A percentile compares a stretch with the other conserved stretches of the same genome.
These are phyloP conservation scores for Cystobasidium onofrii DNA, from an alignment of 768 basidiomycete genomes.

Conservation along the genomic window DNA sequence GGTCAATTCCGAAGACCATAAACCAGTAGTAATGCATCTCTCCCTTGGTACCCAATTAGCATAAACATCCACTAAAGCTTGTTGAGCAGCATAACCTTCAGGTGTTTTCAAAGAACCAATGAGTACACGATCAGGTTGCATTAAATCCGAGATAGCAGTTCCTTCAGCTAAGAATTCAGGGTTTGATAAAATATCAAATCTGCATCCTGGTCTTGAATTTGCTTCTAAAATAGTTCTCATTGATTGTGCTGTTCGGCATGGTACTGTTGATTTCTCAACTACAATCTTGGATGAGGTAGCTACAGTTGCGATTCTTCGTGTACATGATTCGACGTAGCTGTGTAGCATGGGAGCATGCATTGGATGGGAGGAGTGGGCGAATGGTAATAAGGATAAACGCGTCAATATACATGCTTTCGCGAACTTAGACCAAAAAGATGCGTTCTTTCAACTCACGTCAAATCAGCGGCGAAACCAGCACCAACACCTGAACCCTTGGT, in stretches of 20 bases:
- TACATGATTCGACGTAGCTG: conserved; percentile 95
- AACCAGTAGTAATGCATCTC: conserved; percentile 80
- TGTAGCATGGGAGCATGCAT: neutral
- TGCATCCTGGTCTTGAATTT: conserved; percentile 82
- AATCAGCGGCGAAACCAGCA: conserved; percentile 94
- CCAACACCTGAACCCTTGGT: conserved; percentile 98
- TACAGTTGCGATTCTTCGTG: conserved; percentile 86
- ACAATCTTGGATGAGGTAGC: conserved; percentile 91
- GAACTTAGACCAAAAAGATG: too few species aligned
- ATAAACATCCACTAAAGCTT: conserved; percentile 69
- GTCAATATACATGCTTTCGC: conserved; percentile 25
- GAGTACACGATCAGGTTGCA: conserved; percentile 85
- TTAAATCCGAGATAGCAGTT: conserved; percentile 83
- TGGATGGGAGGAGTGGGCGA: too few species aligned
- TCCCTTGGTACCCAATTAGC: conserved; percentile 87
- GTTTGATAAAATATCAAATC: conserved; percentile 97
- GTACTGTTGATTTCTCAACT: conserved; percentile 98
- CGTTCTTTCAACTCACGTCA: conserved; percentile 93
- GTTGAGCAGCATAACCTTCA: conserved; percentile 74
- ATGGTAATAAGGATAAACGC: neutral
- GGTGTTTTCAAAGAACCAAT: conserved; percentile 88
- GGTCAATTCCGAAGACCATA: conserved; percentile 97
- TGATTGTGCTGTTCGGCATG: conserved; percentile 94
- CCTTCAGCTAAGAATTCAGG: conserved; percentile 99
- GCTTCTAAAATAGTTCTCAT: conserved; percentile 99